Evolutionary conservation across 257 asterid species (phyloP), one percentile per base, ranked within the genome.

Genomic region (Solanum corneliomulleri): DNA sequence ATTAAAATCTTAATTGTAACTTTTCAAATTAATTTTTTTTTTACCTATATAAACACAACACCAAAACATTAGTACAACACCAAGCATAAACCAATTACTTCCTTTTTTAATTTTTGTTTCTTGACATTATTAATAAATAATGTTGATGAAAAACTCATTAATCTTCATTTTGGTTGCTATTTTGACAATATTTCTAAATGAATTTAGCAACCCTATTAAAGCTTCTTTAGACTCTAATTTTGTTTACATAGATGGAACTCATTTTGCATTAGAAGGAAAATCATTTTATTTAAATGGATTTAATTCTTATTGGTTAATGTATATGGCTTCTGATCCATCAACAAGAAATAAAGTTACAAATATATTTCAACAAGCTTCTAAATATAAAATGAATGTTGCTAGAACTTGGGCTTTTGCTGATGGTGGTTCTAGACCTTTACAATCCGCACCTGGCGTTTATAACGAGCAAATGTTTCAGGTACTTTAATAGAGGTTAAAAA

Each of bases 291-390:
- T 89, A 0, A 89, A 90, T 45, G 90, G 91, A 3, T 90, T 90
- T 86, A 90, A 90, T 89, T 44, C 91, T 12, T 90, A 90, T 49
- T 90, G 92, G 92, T 9, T 90, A 49, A 90, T 90, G 91, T 87
- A 90, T 87, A 87, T 87, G 91, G 90, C 83, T 41, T 85, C 90
- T 11, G 89, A 89, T 69, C 89, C 88, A 21, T 56, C 87, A 33
- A 89, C 91, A n/a, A 85, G 88, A 42, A 20, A 2, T 13, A 88
- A 85, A 69, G 90, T 88, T 4, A 35, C 90, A 1, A 70, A 83
- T 13, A 87, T 89, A 47, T 90, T 88, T 7, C 84, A 81, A 76
- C 68, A 87, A 85, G 91, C 90, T 72, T 87, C 91, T 41, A 87
- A 77, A 4, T 86, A 64, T 86, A 91, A 88, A 6, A 89, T 90